Conservation (phyloP, 2,329 filamentous ascomycete genomes). For the Aspergillus flavus region DNA sequence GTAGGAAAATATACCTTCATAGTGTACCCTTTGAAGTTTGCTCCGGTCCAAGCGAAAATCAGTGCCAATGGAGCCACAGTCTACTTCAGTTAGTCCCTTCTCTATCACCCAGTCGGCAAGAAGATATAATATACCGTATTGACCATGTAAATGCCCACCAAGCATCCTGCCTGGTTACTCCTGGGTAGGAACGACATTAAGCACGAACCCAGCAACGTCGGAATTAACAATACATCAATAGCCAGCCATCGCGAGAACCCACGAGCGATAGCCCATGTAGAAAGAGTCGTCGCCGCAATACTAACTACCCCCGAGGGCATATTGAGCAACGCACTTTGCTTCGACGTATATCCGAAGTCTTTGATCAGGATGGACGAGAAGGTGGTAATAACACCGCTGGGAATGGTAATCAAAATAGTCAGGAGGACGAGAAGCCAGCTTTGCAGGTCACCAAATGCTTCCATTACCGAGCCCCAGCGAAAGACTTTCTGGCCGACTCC, state of each 20-base stretch:
- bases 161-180: slow-evolving; percentile 42
- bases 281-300: slow-evolving; percentile 41
- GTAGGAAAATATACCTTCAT: slow-evolving; percentile 30
- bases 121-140: slow-evolving; percentile 23
- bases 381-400: slow-evolving; percentile 49
- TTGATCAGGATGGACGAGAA: slow-evolving; percentile 47
- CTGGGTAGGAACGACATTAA: slow-evolving; percentile 39
- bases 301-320: slow-evolving; percentile 48
- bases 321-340: slow-evolving; percentile 48
- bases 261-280: slow-evolving; percentile 42
- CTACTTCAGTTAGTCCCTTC: slow-evolving; percentile 1
- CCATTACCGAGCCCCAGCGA: slow-evolving; percentile 23
- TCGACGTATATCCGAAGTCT: slow-evolving; percentile 47
- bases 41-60: slow-evolving; percentile 48
- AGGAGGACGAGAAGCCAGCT: slow-evolving; percentile 27
- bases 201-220: slow-evolving; percentile 47
- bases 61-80: slow-evolving; percentile 47
- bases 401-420: slow-evolving; percentile 41
- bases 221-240: slow-evolving; percentile 47
- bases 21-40: slow-evolving; percentile 52
- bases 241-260: slow-evolving; percentile 44
- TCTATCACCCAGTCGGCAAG: slow-evolving; percentile 24
- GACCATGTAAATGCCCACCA: slow-evolving; percentile 48
- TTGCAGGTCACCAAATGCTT: slow-evolving; percentile 24
- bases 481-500: slow-evolving; percentile 26